Percentiles rank a stretch among this genome's conserved stretches.
Conservation (phyloP, 2,329 filamentous ascomycete species). For the Rhexocercosporidium sp. region DNA sequence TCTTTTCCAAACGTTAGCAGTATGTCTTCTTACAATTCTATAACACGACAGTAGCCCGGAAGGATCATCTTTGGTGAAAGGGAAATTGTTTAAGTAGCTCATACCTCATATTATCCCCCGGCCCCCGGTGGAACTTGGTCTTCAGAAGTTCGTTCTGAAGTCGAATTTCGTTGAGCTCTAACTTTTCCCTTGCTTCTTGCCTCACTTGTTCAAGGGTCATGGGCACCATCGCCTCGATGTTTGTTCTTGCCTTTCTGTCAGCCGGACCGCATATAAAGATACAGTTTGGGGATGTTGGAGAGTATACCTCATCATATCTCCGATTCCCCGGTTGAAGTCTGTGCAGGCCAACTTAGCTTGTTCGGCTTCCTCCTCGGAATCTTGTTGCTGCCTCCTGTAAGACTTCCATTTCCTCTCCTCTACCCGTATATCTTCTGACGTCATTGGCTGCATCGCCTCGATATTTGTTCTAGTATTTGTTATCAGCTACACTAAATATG, state of each 20-base stretch:
- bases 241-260: not conserved
- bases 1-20: not conserved
- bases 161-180: not conserved
- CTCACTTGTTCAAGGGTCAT: not conserved
- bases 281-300: not conserved
- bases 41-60: not conserved
- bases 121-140: not conserved
- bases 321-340: not conserved
- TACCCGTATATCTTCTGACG: not conserved
- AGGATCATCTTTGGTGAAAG: not conserved
- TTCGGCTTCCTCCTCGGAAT: not conserved
- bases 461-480: not conserved
- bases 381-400: not conserved
- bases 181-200: not conserved
- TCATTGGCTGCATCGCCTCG: constrained; percentile 2
- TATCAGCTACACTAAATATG: not conserved
- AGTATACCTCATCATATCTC: constrained; percentile 17
- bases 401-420: not conserved
- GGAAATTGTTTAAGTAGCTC: not conserved
- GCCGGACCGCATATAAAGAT: not conserved
- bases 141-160: not conserved
- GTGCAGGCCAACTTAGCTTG: not conserved
- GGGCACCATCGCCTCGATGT: not conserved
- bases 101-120: constrained; percentile 2
- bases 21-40: not conserved